phyloP scores from a whole-genome alignment of 192 early-diverging fungal species.

The Coemansia umbellata region DNA sequence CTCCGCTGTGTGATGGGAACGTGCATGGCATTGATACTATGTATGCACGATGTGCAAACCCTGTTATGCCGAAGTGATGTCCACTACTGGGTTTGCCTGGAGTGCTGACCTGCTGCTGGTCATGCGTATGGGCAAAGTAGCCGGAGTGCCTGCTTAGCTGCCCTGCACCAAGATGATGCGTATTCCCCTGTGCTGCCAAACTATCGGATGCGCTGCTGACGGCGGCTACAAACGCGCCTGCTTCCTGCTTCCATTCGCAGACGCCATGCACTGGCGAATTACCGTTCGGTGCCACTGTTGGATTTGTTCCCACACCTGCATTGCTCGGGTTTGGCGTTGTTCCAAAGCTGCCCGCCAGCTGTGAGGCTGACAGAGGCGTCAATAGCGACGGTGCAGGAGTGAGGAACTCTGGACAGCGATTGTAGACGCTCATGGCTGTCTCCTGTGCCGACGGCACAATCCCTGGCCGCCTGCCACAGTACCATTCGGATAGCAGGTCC shows the following conservation, averaged over 20 bases:
- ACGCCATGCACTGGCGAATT: background rate
- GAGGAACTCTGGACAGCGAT: slow-evolving; percentile 25
- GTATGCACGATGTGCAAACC: slow-evolving; percentile 38
- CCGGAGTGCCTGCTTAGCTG: slow-evolving; percentile 20
- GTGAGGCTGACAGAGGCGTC: slow-evolving; percentile 6
- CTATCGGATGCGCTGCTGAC: background rate
- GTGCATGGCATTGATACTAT: slow-evolving; percentile 27
- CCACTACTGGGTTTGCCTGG: background rate
- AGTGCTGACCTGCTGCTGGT: background rate
- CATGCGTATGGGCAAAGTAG: slow-evolving; percentile 13
- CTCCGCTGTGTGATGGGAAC: slow-evolving; percentile 20
- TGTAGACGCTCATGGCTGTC: slow-evolving; percentile 34
- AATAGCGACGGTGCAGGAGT: background rate
- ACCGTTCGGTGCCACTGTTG: background rate
- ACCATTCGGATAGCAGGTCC: slow-evolving; percentile 14
- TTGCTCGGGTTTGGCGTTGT: background rate
- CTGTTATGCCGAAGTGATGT: background rate
- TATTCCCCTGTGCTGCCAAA: background rate
- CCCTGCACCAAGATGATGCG: background rate
- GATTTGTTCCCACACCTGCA: background rate
- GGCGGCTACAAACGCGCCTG: background rate
- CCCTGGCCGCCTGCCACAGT: slow-evolving; percentile 6
- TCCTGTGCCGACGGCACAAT: slow-evolving; percentile 11
- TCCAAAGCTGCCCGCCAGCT: background rate
- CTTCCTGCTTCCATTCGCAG: background rate